These are phyloP conservation scores for Colletotrichum euphorbiae DNA, from an alignment of 2,329 filamentous ascomycete species.

Conservation along the genomic window DNA sequence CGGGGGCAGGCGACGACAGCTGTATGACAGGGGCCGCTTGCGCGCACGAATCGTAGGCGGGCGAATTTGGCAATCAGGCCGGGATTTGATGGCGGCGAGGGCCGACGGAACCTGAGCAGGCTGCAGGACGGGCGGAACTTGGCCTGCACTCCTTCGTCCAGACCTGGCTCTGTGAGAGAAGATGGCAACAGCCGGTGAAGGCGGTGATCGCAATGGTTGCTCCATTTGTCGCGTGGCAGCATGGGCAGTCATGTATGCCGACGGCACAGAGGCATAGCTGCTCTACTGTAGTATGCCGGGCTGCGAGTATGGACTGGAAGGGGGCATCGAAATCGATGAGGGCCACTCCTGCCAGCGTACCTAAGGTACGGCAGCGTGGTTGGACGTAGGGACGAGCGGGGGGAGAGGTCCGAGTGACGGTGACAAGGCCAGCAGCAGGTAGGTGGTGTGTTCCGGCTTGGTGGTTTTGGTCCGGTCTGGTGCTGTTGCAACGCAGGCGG, in stretches of 20 bases:
- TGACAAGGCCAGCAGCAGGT: constrained; percentile 2
- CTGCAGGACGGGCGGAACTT: constrained; percentile 13
- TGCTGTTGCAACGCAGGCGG: constrained; percentile 15
- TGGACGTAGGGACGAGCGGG: constrained; percentile 2
- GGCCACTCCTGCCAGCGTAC: background rate
- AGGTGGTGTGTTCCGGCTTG: constrained; percentile 25
- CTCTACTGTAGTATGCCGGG: background rate
- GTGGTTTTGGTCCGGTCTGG: constrained; percentile 27
- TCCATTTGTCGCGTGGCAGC: constrained; percentile 37
- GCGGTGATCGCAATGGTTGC: constrained; percentile 36
- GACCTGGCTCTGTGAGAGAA: constrained; percentile 19
- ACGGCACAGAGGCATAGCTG: constrained; percentile 12
- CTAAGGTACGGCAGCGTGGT: background rate
- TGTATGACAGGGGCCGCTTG: constrained; percentile 38
- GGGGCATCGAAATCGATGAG: background rate
- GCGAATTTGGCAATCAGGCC: constrained; percentile 14
- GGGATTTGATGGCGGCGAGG: constrained; percentile 17
- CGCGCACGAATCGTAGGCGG: constrained; percentile 29
- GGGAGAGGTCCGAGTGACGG: background rate
- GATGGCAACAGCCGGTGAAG: constrained; percentile 25
- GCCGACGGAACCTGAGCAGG: constrained; percentile 13
- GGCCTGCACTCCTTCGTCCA: constrained; percentile 31
- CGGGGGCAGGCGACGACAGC: constrained; percentile 22
- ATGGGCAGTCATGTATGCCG: constrained; percentile 25
- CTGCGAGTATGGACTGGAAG: background rate